Conservation (phyloP, 805 yeast species). For the Clavispora phyllophila region DNA sequence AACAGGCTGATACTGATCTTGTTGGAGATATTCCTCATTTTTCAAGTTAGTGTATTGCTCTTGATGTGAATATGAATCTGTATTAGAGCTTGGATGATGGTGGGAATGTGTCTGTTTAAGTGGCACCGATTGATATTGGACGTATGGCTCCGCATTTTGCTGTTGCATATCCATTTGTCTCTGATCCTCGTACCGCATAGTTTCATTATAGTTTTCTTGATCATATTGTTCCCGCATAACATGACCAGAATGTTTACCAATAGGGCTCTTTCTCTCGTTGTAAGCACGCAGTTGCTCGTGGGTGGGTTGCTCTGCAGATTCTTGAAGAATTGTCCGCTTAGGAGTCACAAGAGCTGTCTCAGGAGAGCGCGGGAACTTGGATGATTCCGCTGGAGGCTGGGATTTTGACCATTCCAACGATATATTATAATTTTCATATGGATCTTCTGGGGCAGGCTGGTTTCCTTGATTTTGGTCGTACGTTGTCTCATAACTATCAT, state of each 20-base stretch:
- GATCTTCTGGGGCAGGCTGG: constrained; percentile 14
- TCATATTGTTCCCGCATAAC: background rate
- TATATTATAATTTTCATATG: constrained; percentile 22
- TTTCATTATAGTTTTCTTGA: too few relatives aligned
- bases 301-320: background rate
- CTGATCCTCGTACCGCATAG: background rate
- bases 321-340: background rate
- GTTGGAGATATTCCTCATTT: too few relatives aligned
- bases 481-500: constrained; percentile 18
- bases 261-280: background rate
- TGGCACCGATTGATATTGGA: background rate
- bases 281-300: background rate
- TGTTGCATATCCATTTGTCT: background rate
- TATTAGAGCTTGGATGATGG: background rate
- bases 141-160: background rate
- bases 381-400: background rate
- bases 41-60: too few relatives aligned
- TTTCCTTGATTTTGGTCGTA: constrained; percentile 11
- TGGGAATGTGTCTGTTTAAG: background rate
- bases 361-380: too few relatives aligned
- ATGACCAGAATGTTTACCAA: background rate
- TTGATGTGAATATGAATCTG: background rate
- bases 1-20: too few relatives aligned
- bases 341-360: background rate
- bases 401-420: constrained; percentile 10